Conservation (phyloP, 805 yeast genomes). For the Kazachstania kunashirensis region DNA sequence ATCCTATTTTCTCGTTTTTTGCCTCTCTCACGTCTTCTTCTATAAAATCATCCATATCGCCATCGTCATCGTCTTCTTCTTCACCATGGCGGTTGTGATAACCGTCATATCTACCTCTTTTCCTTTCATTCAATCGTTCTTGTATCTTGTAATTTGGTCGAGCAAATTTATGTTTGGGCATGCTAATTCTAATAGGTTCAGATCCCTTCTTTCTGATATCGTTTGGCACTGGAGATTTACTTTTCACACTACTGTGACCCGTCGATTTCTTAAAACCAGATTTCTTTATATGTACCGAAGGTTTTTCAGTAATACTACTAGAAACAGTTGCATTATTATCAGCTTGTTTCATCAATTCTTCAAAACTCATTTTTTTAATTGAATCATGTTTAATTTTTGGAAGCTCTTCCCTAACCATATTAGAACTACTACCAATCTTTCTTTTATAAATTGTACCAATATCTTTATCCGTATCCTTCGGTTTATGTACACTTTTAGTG, state of each 20-base stretch:
- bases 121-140: background rate
- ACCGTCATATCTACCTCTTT: background rate
- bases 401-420: background rate
- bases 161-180: constrained; percentile 31
- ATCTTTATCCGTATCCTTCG: constrained; percentile 9
- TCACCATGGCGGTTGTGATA: too few relatives aligned
- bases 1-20: constrained; percentile 32
- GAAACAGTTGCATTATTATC: constrained; percentile 25
- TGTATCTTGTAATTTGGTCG: constrained; percentile 39
- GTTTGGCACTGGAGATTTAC: background rate
- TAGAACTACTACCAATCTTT: constrained; percentile 11
- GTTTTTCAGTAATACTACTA: background rate
- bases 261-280: constrained; percentile 15
- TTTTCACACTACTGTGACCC: background rate
- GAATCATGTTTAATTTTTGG: constrained; percentile 11
- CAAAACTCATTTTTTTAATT: constrained; percentile 40
- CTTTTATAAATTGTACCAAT: constrained; percentile 19
- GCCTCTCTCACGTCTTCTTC: constrained; percentile 8
- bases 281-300: constrained; percentile 6
- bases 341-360: constrained; percentile 51
- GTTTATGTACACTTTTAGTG: too few relatives aligned
- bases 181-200: constrained; percentile 8
- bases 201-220: background rate
- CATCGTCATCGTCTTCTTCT: constrained; percentile 43
- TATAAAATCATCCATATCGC: constrained; percentile 30